phyloP scores from a whole-genome alignment of 148 eudicot genomes.

The Vaccinium corymbosum region DNA sequence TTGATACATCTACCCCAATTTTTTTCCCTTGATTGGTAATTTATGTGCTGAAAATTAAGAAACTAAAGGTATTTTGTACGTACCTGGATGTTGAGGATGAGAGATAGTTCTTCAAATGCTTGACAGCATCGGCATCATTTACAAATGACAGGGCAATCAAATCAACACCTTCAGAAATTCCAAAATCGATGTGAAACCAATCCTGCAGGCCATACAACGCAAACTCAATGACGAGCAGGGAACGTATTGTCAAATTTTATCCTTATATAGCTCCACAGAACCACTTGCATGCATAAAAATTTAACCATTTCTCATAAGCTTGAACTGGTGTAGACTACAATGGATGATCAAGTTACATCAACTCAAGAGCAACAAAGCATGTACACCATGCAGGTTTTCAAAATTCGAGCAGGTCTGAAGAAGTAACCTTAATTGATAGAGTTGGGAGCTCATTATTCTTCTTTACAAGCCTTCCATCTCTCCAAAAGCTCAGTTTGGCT shows the following conservation, averaged over 20 bases:
- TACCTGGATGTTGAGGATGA: slow-evolving; percentile 36
- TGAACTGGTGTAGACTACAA: not conserved
- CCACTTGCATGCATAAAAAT: not conserved
- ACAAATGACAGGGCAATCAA: slow-evolving; percentile 51
- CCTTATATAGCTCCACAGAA: not conserved
- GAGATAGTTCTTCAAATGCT: slow-evolving; percentile 38
- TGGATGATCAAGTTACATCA: not conserved
- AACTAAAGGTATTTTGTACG: not conserved
- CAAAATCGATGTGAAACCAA: slow-evolving; percentile 49
- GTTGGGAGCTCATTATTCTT: slow-evolving; percentile 64
- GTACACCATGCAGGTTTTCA: not conserved
- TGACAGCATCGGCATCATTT: slow-evolving; percentile 39
- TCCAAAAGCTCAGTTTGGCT: slow-evolving; percentile 80
- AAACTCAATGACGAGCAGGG: not conserved
- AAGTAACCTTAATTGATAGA: slow-evolving; percentile 56
- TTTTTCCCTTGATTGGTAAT: not conserved
- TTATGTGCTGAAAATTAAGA: not conserved
- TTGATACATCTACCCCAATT: not conserved
- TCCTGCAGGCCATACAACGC: slow-evolving; percentile 34
- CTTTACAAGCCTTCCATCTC: slow-evolving; percentile 63
- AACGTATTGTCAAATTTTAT: not conserved
- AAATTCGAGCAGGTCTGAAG: not conserved
- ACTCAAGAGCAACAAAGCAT: not conserved
- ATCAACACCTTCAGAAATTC: slow-evolving; percentile 46
- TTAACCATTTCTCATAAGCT: not conserved